phyloP scores from a whole-genome alignment of 164 flowering plant species.

The Euptelea pleiosperma region DNA sequence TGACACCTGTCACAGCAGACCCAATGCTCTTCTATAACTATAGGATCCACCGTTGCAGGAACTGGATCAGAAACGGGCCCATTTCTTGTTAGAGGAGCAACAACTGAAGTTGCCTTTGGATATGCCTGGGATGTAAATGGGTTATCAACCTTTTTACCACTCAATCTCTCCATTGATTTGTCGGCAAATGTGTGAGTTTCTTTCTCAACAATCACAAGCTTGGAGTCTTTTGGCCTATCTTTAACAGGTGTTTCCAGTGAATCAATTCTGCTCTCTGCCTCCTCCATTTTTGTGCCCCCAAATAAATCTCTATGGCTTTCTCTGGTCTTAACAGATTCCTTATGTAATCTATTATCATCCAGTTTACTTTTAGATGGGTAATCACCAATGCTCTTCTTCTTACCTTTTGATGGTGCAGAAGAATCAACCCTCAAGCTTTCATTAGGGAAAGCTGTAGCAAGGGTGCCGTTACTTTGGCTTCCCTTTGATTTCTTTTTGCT shows the following conservation, averaged over 20 bases:
- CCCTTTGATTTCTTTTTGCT: slow-evolving; percentile 42
- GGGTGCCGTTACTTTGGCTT: slow-evolving; percentile 18
- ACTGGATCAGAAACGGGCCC: slow-evolving; percentile 35
- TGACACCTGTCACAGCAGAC: slow-evolving; percentile 82
- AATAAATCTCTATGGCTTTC: slow-evolving; percentile 27
- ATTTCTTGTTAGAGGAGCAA: slow-evolving; percentile 22
- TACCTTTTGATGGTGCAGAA: slow-evolving; percentile 23
- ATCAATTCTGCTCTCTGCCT: slow-evolving; percentile 11
- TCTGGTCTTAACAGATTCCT: slow-evolving; percentile 32
- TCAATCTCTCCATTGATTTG: slow-evolving; percentile 32
- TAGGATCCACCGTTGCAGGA: slow-evolving; percentile 35
- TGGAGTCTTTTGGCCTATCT: slow-evolving; percentile 31
- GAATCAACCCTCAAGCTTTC: slow-evolving; percentile 25
- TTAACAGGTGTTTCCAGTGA: slow-evolving; percentile 12
- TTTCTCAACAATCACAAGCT: slow-evolving; percentile 30
- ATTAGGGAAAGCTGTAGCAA: slow-evolving; percentile 20
- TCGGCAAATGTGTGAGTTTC: slow-evolving; percentile 14
- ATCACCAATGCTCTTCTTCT: slow-evolving; percentile 18
- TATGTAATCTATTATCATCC: slow-evolving; percentile 25
- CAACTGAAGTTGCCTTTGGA: slow-evolving; percentile 18
- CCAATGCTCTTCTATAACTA: slow-evolving; percentile 59
- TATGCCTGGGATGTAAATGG: slow-evolving; percentile 20
- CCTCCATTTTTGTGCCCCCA: slow-evolving; percentile 1
- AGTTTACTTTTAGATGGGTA: slow-evolving; percentile 23
- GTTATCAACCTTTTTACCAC: slow-evolving; percentile 33